Evolutionary conservation across 108 stramenopile genomes (phyloP).

Genomic region (Skeletonema marinoi): DNA sequence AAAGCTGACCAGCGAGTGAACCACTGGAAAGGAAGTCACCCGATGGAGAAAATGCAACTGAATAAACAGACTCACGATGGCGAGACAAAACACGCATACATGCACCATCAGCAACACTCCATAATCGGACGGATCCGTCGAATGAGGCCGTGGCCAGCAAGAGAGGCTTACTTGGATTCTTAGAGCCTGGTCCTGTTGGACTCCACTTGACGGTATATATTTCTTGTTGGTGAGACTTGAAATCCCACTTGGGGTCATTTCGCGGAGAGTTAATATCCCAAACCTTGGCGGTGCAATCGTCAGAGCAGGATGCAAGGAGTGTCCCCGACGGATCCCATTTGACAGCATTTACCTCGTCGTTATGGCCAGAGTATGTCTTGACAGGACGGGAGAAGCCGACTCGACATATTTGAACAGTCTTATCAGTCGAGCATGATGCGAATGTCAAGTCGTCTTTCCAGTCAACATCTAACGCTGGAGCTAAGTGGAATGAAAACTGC

Average conservation of each 20-base stretch:
- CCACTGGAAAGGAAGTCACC: conserved; percentile 86
- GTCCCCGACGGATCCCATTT: conserved; percentile 95
- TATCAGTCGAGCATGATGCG: conserved; percentile 96
- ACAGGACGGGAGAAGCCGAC: conserved; percentile 68
- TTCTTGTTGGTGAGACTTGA: conserved; percentile 92
- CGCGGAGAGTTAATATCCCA: conserved; percentile 78
- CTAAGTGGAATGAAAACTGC: conserved; percentile 88
- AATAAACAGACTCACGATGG: conserved; percentile 89
- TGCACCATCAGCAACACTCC: conserved; percentile 87
- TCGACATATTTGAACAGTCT: conserved; percentile 90
- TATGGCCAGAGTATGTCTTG: conserved; percentile 78
- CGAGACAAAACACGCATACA: conserved; percentile 82
- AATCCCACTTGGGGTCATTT: conserved; percentile 78
- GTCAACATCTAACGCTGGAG: conserved; percentile 93
- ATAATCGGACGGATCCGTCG: conserved; percentile 93
- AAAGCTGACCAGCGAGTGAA: conserved; percentile 87
- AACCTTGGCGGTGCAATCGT: conserved; percentile 97
- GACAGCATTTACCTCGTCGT: conserved; percentile 96
- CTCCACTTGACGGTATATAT: conserved; percentile 98
- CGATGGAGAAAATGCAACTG: conserved; percentile 89
- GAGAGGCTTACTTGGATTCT: conserved; percentile 82
- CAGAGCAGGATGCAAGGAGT: conserved; percentile 92
- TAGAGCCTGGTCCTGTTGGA: conserved; percentile 92
- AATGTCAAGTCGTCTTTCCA: conserved; percentile 95
- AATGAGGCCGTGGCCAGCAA: conserved; percentile 95